Percentiles rank a stretch among this genome's conserved stretches.
Evolutionary conservation across 2,329 filamentous ascomycete genomes (phyloP).

Genomic region (Cucurbitaria berberidis): DNA sequence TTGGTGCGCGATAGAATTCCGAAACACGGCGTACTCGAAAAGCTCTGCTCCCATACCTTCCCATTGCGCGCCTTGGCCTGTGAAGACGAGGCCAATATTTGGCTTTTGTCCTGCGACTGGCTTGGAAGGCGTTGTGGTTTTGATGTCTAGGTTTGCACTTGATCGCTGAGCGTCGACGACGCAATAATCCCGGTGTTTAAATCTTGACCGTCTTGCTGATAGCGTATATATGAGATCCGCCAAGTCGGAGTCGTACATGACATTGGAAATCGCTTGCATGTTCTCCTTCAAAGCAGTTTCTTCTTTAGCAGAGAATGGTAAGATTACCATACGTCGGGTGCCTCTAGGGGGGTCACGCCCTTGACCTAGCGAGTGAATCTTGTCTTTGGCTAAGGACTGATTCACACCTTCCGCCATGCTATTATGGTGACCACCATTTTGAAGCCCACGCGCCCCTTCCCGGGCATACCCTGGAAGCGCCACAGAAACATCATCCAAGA

Average conservation of each 20-base stretch:
- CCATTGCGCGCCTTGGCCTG: constrained; percentile 38
- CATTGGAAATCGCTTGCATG: background rate
- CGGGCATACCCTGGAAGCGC: background rate
- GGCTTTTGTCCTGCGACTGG: background rate
- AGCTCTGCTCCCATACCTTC: constrained; percentile 27
- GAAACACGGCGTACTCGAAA: constrained; percentile 8
- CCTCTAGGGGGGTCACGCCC: background rate
- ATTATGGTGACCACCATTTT: background rate
- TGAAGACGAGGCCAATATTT: constrained; percentile 31
- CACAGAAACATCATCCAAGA: constrained; percentile 41
- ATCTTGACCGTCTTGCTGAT: constrained; percentile 4
- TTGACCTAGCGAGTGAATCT: background rate
- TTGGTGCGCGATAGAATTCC: background rate
- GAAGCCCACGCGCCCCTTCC: background rate
- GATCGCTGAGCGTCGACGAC: background rate
- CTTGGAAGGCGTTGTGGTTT: background rate
- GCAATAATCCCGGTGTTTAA: constrained; percentile 3
- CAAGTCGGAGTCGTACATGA: background rate
- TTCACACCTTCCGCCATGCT: background rate
- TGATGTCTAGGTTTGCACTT: background rate
- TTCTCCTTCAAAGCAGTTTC: constrained; percentile 1
- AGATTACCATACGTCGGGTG: background rate
- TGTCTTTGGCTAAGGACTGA: background rate
- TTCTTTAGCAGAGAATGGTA: constrained; percentile 10
- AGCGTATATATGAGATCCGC: constrained; percentile 20